These are phyloP conservation scores for Amaranthus palmeri DNA, from an alignment of 148 eudicot species.

Conservation along the genomic window DNA sequence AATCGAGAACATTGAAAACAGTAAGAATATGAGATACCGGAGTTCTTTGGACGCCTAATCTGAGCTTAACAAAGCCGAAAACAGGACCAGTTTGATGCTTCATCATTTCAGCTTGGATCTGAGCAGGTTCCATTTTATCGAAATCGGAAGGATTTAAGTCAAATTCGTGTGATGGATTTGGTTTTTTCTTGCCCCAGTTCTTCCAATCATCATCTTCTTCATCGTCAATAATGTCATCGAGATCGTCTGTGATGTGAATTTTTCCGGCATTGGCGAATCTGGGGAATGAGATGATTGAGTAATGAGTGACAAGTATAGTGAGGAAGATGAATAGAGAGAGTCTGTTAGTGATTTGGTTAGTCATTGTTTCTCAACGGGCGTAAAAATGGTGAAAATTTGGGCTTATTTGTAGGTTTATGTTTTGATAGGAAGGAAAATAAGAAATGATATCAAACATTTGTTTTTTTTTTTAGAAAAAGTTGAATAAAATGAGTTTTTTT, in stretches of 20 bases:
- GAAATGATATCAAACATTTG: no score
- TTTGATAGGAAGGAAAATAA: no score
- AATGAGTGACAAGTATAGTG: constrained; percentile 23
- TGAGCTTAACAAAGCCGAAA: constrained; percentile 85
- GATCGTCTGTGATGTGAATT: constrained; percentile 75
- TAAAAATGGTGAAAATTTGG: background rate
- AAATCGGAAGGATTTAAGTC: constrained; percentile 61
- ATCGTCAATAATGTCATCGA: constrained; percentile 78
- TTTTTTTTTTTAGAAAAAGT: no score
- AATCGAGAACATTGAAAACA: background rate
- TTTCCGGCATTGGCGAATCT: constrained; percentile 43
- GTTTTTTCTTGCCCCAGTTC: constrained; percentile 66
- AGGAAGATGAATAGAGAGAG: constrained; percentile 30
- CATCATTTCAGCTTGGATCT: constrained; percentile 58
- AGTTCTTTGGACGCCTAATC: constrained; percentile 44
- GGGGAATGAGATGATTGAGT: constrained; percentile 6
- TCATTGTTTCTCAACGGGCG: constrained; percentile 15
- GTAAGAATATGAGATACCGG: constrained; percentile 35
- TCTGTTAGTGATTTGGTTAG: constrained; percentile 18
- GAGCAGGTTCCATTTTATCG: constrained; percentile 36
- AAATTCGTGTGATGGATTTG: constrained; percentile 28
- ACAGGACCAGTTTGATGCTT: constrained; percentile 60
- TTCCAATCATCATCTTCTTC: constrained; percentile 86
- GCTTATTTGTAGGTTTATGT: constrained; percentile 8
- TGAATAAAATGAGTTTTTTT: no score